Conservation (phyloP, 1,284 basidiomycete species). For the Agroathelia rolfsii region DNA sequence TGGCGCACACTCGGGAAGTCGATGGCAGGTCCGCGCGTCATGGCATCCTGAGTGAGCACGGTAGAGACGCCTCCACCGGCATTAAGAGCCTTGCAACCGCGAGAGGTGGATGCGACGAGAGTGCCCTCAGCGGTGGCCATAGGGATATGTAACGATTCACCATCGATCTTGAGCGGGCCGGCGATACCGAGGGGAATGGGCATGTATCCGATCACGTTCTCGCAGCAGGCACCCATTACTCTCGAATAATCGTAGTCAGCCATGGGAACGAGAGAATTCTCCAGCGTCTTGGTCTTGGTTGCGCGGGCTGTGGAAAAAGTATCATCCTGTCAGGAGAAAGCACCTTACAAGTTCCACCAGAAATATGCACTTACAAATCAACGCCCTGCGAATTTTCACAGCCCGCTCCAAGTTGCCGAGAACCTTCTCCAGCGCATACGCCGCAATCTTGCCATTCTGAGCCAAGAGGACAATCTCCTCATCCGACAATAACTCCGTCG, state of each 20-base stretch:
- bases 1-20: constrained; percentile 82
- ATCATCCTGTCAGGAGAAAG: constrained; percentile 10
- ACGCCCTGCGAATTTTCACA: constrained; percentile 78
- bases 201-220: constrained; percentile 98
- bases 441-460: constrained; percentile 88
- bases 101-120: constrained; percentile 92
- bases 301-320: constrained; percentile 57
- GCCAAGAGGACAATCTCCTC: constrained; percentile 89
- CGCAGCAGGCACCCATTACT: constrained; percentile 96
- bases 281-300: constrained; percentile 79
- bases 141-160: constrained; percentile 79
- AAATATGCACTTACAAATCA: constrained; percentile 65
- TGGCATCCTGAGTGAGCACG: constrained; percentile 87
- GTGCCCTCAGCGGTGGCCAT: constrained; percentile 99
- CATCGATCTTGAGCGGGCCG: constrained; percentile 91
- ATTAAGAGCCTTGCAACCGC: constrained; percentile 97
- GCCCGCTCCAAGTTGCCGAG: constrained; percentile 83
- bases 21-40: constrained; percentile 97
- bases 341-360: neutral
- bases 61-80: constrained; percentile 93
- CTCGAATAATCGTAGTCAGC: constrained; percentile 87
- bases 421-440: constrained; percentile 92
- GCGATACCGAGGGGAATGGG: constrained; percentile 95
- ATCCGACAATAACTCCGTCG: constrained; percentile 62
- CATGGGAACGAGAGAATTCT: constrained; percentile 78